A percentile compares a stretch with the other conserved stretches of the same genome.
Conservation (phyloP, 2,329 filamentous ascomycete species). For the Fusarium subglutinans region DNA sequence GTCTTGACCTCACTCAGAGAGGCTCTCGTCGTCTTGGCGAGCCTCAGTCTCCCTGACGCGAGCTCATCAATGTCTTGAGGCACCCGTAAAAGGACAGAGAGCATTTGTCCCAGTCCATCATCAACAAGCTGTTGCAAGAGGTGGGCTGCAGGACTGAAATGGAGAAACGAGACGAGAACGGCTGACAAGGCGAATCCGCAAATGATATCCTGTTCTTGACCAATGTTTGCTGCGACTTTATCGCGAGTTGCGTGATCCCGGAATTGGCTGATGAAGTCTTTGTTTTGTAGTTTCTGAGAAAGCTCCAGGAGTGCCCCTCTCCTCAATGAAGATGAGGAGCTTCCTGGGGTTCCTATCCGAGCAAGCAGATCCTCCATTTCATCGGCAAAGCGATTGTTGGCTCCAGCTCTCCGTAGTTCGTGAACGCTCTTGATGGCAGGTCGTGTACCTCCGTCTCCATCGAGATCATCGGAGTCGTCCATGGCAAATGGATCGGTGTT, state of each 20-base stretch:
- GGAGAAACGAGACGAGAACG: conserved; percentile 70
- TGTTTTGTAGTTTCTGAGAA: conserved; percentile 67
- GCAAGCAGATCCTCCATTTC: conserved; percentile 72
- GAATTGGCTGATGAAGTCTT: conserved; percentile 74
- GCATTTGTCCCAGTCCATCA: conserved; percentile 63
- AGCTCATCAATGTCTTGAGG: conserved; percentile 66
- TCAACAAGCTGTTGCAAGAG: conserved; percentile 65
- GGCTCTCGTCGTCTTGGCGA: conserved; percentile 71
- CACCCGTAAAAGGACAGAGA: conserved; percentile 64
- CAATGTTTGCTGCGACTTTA: conserved; percentile 70
- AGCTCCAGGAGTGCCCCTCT: conserved; percentile 69
- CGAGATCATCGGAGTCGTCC: conserved; percentile 45
- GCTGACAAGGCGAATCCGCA: conserved; percentile 72
- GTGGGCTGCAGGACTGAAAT: conserved; percentile 67
- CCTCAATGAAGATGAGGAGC: conserved; percentile 60
- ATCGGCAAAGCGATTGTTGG: conserved; percentile 72
- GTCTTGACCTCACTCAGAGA: conserved; percentile 65
- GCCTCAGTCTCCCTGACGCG: conserved; percentile 71
- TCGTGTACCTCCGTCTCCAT: conserved; percentile 54
- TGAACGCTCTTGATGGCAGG: conserved; percentile 70
- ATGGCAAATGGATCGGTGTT: conserved; percentile 41
- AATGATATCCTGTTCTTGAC: conserved; percentile 67
- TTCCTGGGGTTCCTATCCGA: conserved; percentile 63
- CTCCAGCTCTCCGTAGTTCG: conserved; percentile 71
- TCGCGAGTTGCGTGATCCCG: conserved; percentile 77